Conservation (phyloP, 352 stramenopile genomes). For the Phytophthora ramorum region DNA sequence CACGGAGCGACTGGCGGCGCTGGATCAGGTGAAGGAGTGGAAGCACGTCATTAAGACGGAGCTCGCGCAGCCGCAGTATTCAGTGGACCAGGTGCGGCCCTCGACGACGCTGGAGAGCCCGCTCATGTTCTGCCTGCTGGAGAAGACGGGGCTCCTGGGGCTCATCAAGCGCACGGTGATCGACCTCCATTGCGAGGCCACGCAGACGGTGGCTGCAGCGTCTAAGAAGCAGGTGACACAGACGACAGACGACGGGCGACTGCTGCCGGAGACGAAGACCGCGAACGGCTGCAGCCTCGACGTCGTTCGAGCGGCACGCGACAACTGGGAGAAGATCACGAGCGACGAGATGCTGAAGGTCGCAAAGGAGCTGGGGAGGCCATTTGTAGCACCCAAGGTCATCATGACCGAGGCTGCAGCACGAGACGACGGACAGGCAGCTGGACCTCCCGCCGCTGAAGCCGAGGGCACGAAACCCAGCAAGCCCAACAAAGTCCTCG, state of each 20-base stretch:
- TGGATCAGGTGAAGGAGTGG: constrained; percentile 59
- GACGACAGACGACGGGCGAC: constrained; percentile 28
- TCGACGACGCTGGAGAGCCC: constrained; percentile 30
- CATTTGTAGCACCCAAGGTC: constrained; percentile 37
- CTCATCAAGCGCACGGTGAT: constrained; percentile 65
- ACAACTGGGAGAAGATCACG: constrained; percentile 71
- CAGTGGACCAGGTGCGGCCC: constrained; percentile 41
- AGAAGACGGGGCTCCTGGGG: constrained; percentile 63
- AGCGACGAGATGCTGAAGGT: constrained; percentile 72
- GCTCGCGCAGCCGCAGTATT: constrained; percentile 53
- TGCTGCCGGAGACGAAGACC: constrained; percentile 27
- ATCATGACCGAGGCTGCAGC: neutral
- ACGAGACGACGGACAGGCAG: constrained; percentile 4
- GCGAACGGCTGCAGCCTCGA: constrained; percentile 49
- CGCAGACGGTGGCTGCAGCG: constrained; percentile 23
- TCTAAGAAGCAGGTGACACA: constrained; percentile 33
- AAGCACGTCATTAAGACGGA: constrained; percentile 63
- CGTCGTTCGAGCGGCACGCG: constrained; percentile 45
- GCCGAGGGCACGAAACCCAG: constrained; percentile 21
- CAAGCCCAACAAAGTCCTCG: constrained; percentile 20
- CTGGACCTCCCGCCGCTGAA: neutral
- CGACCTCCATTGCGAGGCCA: constrained; percentile 62
- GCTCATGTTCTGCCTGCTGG: constrained; percentile 53
- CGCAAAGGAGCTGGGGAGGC: constrained; percentile 48
- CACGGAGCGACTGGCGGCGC: constrained; percentile 47